These are phyloP conservation scores for Cyberlindnera misumaiensis DNA, from an alignment of 805 yeast species.

Conservation along the genomic window DNA sequence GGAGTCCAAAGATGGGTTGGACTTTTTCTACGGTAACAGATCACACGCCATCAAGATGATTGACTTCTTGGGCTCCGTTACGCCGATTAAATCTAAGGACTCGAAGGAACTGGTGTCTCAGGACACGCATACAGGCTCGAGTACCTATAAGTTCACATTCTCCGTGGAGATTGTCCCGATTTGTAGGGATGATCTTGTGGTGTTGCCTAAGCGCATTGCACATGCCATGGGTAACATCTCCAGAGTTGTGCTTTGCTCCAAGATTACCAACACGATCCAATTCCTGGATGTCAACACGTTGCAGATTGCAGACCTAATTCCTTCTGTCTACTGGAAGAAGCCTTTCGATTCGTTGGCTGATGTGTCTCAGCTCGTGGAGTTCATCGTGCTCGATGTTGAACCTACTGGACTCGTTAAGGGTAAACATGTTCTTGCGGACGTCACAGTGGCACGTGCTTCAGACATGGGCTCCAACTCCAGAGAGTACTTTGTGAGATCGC, in stretches of 20 bases:
- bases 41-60: constrained; percentile 93
- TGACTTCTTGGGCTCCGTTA: constrained; percentile 79
- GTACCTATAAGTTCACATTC: constrained; percentile 83
- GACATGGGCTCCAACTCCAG: constrained; percentile 85
- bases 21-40: constrained; percentile 82
- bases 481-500: constrained; percentile 80
- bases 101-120: constrained; percentile 88
- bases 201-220: constrained; percentile 84
- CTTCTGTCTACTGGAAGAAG: constrained; percentile 71
- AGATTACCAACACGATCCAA: constrained; percentile 76
- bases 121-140: constrained; percentile 86
- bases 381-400: constrained; percentile 88
- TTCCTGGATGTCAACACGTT: constrained; percentile 80
- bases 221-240: constrained; percentile 76
- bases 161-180: constrained; percentile 94
- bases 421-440: constrained; percentile 77
- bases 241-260: constrained; percentile 77
- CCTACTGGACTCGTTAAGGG: constrained; percentile 79
- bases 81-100: constrained; percentile 74
- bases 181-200: constrained; percentile 93
- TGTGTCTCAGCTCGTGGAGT: constrained; percentile 72
- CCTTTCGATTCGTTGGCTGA: constrained; percentile 77
- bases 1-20: constrained; percentile 90
- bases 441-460: constrained; percentile 81
- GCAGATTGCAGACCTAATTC: constrained; percentile 66